phyloP scores from a whole-genome alignment of 2,329 filamentous ascomycete genomes.

The Fusarium nematophilum region DNA sequence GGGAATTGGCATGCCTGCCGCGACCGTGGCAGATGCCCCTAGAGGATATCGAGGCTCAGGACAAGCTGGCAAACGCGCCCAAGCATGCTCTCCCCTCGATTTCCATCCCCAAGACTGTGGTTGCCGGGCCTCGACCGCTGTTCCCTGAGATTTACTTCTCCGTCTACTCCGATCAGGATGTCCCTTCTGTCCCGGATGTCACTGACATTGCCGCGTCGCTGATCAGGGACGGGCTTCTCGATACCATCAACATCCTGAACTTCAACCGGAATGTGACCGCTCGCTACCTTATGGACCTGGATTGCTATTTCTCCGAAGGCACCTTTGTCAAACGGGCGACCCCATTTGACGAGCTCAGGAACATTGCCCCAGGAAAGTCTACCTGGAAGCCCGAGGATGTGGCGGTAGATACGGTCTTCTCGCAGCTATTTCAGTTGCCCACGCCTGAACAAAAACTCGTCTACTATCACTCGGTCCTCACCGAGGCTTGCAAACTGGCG shows the following conservation, averaged over 20 bases:
- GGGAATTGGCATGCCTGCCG: slow-evolving; percentile 78
- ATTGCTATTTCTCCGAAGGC: slow-evolving; percentile 90
- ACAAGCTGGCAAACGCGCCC: slow-evolving; percentile 67
- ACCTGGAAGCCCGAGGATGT: slow-evolving; percentile 99
- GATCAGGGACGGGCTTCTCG: slow-evolving; percentile 85
- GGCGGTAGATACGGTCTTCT: slow-evolving; percentile 96
- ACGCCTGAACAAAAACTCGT: slow-evolving; percentile 91
- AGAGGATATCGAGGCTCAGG: slow-evolving; percentile 69
- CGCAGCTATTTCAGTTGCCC: slow-evolving; percentile 90
- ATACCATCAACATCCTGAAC: slow-evolving; percentile 94
- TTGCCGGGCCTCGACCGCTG: slow-evolving; percentile 78
- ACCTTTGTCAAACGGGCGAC: slow-evolving; percentile 96
- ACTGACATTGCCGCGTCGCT: slow-evolving; percentile 83
- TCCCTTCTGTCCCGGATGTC: slow-evolving; percentile 86
- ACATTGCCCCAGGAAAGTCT: slow-evolving; percentile 71
- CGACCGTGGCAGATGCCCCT: slow-evolving; percentile 74
- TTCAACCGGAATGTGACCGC: slow-evolving; percentile 91
- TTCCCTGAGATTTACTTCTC: slow-evolving; percentile 97
- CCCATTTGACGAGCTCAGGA: slow-evolving; percentile 87
- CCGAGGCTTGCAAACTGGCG: slow-evolving; percentile 94
- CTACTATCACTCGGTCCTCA: slow-evolving; percentile 95
- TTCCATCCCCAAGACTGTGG: slow-evolving; percentile 78
- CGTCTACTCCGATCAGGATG: slow-evolving; percentile 87
- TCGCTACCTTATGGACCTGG: slow-evolving; percentile 90
- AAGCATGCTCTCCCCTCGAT: slow-evolving; percentile 86